phyloP scores from a whole-genome alignment of 768 basidiomycete species.

The Vararia minispora region DNA sequence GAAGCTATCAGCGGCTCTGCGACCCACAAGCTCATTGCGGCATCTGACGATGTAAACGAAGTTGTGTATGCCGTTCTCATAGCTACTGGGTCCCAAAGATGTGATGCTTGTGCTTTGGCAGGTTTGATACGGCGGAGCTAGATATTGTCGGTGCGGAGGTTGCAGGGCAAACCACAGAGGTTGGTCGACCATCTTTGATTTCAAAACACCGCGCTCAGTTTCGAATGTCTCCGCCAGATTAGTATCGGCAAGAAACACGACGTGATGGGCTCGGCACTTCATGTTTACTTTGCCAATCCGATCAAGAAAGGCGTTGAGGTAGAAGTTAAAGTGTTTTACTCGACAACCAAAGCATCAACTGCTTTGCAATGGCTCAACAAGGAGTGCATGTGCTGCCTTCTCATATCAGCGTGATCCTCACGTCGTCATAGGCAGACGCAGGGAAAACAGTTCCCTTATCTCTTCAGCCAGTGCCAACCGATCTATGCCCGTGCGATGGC shows the following conservation, averaged over 20 bases:
- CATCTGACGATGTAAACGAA: conserved; percentile 39
- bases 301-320: conserved; percentile 17
- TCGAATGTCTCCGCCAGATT: too few relatives aligned
- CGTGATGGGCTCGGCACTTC: conserved; percentile 31
- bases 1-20: conserved; percentile 55
- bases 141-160: conserved; percentile 45
- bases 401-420: too few relatives aligned
- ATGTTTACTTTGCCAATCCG: conserved; percentile 20
- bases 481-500: conserved; percentile 76
- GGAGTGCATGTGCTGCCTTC: conserved; percentile 18
- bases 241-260: conserved; percentile 21
- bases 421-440: conserved; percentile 56
- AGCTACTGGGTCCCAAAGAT: neutral
- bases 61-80: conserved; percentile 38
- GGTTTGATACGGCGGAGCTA: conserved; percentile 69
- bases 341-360: conserved; percentile 33
- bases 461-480: conserved; percentile 92
- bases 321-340: conserved; percentile 33
- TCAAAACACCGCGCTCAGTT: too few relatives aligned
- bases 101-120: conserved; percentile 16
- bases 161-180: conserved; percentile 35
- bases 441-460: conserved; percentile 72
- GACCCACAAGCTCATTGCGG: conserved; percentile 47
- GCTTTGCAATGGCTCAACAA: conserved; percentile 47
- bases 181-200: conserved; percentile 21